Evolutionary conservation across 208 protist species (phyloP).

Genomic region (Phytomonas sp.): DNA sequence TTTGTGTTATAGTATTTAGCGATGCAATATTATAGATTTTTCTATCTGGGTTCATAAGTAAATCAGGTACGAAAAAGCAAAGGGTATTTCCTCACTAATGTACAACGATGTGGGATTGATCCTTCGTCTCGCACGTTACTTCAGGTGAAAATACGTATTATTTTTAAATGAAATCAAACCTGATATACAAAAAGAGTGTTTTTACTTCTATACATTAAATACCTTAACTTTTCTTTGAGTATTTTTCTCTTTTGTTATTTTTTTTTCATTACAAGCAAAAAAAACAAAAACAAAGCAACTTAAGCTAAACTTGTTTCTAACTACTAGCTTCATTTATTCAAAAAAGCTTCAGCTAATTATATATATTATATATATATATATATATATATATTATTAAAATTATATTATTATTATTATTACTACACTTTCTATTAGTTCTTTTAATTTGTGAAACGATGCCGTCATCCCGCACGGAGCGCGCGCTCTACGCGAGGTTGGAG

Average conservation of each 20-base stretch:
- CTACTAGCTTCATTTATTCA: not conserved
- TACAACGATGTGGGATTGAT: not conserved
- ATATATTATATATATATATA: not conserved
- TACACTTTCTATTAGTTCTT: not conserved
- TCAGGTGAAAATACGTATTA: not conserved
- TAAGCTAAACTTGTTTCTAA: slow-evolving; percentile 2
- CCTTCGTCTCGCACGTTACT: not conserved
- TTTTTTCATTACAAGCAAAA: not conserved
- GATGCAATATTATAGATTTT: slow-evolving; percentile 16
- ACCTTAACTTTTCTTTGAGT: not conserved
- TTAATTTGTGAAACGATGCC: slow-evolving; percentile 5
- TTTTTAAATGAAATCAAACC: not conserved
- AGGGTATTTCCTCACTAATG: slow-evolving; percentile 6
- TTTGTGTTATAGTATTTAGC: not conserved
- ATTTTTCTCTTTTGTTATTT: slow-evolving; percentile 9
- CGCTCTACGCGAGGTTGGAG: slow-evolving; percentile 56
- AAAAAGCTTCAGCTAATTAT: slow-evolving; percentile 5
- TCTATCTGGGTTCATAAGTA: slow-evolving; percentile 7
- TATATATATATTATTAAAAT: slow-evolving; percentile 11
- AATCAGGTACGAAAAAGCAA: slow-evolving; percentile 9
- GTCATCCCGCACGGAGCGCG: slow-evolving; percentile 6
- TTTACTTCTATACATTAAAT: not conserved
- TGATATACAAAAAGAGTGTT: not conserved
- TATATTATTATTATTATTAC: slow-evolving; percentile 10
- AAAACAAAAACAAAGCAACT: not conserved